Evolutionary conservation across 2,329 filamentous ascomycete genomes (phyloP).

Genomic region (Venturia effusa): DNA sequence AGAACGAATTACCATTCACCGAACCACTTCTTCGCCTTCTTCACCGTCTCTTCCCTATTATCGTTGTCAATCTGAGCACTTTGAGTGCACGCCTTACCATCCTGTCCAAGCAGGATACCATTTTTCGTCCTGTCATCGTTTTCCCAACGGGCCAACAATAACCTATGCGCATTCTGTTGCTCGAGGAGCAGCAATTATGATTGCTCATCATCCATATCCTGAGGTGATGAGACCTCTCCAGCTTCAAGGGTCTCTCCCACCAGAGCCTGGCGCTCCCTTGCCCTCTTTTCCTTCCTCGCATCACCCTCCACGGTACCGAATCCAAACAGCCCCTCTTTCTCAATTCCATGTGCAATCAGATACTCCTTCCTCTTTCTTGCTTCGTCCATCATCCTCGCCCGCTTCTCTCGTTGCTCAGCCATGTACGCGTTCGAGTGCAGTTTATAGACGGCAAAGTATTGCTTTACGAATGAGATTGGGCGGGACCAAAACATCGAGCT

Average conservation of each 20-base stretch:
- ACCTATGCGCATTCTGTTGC: too few species aligned
- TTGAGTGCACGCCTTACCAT: background rate
- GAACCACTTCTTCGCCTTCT: conserved; percentile 11
- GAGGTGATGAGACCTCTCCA: too few species aligned
- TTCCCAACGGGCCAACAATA: background rate
- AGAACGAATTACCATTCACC: conserved; percentile 5
- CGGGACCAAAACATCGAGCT: conserved; percentile 57
- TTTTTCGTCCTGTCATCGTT: background rate
- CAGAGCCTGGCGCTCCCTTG: conserved; percentile 17
- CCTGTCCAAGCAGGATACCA: background rate
- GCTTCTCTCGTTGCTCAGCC: conserved; percentile 56
- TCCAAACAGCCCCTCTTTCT: conserved; percentile 42
- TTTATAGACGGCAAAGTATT: conserved; percentile 60
- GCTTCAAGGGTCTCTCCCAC: background rate
- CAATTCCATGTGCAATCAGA: conserved; percentile 74
- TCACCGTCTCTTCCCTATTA: background rate
- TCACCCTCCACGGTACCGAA: conserved; percentile 36
- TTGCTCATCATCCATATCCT: too few species aligned
- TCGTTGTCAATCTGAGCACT: background rate
- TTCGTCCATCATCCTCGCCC: conserved; percentile 68
- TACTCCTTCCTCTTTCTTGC: conserved; percentile 78
- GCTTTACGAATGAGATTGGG: conserved; percentile 55
- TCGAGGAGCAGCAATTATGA: too few species aligned
- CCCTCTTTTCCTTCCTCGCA: conserved; percentile 13
- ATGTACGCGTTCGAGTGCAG: conserved; percentile 67